Conservation (phyloP, 1,139 yeast genomes). For the Diutina mesorugosa region DNA sequence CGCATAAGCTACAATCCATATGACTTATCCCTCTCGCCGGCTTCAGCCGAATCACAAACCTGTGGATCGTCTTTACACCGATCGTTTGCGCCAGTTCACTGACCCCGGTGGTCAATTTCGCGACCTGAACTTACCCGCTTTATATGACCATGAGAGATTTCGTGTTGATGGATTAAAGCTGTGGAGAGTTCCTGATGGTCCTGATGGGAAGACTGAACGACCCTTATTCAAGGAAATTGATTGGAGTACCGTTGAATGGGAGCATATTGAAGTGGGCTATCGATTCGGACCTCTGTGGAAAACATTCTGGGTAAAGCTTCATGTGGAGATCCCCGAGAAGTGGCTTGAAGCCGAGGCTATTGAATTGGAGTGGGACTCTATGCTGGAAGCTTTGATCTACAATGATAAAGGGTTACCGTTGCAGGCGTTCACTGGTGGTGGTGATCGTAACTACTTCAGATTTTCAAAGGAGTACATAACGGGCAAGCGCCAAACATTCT, state of each 20-base stretch:
- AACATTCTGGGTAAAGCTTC: slow-evolving; percentile 82
- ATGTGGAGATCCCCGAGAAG: slow-evolving; percentile 44
- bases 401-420: slow-evolving; percentile 51
- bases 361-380: slow-evolving; percentile 75
- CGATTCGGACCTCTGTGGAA: slow-evolving; percentile 95
- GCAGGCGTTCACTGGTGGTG: slow-evolving; percentile 74
- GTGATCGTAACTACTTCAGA: slow-evolving; percentile 64
- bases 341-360: slow-evolving; percentile 44
- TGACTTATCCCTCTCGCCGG: neutral
- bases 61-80: slow-evolving; percentile 65
- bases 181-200: slow-evolving; percentile 50
- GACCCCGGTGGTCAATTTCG: slow-evolving; percentile 60
- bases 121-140: slow-evolving; percentile 66
- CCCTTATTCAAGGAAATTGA: slow-evolving; percentile 64
- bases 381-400: slow-evolving; percentile 76
- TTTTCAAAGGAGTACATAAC: slow-evolving; percentile 44
- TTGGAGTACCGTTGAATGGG: slow-evolving; percentile 39
- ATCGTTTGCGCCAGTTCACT: slow-evolving; percentile 70
- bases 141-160: slow-evolving; percentile 48
- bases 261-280: slow-evolving; percentile 53
- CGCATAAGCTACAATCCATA: neutral
- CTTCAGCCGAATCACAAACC: slow-evolving; percentile 70
- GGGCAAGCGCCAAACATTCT: slow-evolving; percentile 38
- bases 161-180: slow-evolving; percentile 31
- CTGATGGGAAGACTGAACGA: slow-evolving; percentile 37